Percentiles rank a stretch among this genome's conserved stretches.
These are phyloP conservation scores for Musa balbisiana DNA, from an alignment of 202 grass and related monocot species.

Conservation along the genomic window DNA sequence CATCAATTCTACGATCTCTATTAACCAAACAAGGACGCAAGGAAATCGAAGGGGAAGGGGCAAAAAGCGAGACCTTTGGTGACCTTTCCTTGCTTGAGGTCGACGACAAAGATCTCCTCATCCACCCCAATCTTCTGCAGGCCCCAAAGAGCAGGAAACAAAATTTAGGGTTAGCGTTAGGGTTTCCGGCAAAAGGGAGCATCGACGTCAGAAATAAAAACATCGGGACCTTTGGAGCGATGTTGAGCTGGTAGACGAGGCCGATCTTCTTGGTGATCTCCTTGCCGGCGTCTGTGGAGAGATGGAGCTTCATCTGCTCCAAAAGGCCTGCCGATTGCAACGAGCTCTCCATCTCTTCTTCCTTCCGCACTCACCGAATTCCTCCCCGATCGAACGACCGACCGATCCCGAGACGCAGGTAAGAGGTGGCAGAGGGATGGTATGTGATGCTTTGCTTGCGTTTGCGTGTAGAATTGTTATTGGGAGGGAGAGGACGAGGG, in stretches of 20 bases:
- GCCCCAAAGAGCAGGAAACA: slow-evolving; percentile 9
- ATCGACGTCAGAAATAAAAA: not conserved
- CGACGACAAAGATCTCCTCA: slow-evolving; percentile 87
- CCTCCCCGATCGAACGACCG: too few relatives aligned
- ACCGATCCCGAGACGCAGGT: too few relatives aligned
- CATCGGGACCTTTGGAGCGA: slow-evolving; percentile 60
- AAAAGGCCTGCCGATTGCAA: slow-evolving; percentile 63
- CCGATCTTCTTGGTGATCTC: slow-evolving; percentile 61
- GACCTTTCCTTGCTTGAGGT: slow-evolving; percentile 88
- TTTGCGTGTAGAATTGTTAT: too few relatives aligned
- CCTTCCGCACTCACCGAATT: not conserved
- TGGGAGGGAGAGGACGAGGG: too few relatives aligned
- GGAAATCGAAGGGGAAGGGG: not conserved
- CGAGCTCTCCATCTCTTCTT: slow-evolving; percentile 53
- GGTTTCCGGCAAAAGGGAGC: not conserved
- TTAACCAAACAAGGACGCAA: not conserved
- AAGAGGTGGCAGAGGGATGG: too few relatives aligned
- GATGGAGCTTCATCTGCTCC: slow-evolving; percentile 62
- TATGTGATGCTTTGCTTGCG: too few relatives aligned
- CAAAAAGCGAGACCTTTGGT: slow-evolving; percentile 43
- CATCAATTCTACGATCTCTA: not conserved
- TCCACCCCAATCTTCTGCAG: slow-evolving; percentile 66
- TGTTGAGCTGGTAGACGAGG: slow-evolving; percentile 88
- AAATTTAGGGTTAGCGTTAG: not conserved
- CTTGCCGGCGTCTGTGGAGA: slow-evolving; percentile 63